These are phyloP conservation scores for Nakazawaea molendinolei DNA, from an alignment of 805 yeast species.

Conservation along the genomic window DNA sequence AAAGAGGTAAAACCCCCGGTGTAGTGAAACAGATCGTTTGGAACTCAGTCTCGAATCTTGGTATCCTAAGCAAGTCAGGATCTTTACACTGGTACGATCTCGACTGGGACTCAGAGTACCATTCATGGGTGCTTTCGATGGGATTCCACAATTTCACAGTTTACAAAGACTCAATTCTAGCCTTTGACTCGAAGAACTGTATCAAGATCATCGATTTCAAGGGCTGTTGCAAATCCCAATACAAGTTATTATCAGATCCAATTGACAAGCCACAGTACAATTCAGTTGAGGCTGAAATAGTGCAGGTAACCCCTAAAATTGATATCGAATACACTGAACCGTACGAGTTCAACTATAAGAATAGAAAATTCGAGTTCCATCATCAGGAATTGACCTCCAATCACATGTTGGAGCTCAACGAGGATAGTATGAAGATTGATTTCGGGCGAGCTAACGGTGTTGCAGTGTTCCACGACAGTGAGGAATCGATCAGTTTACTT, in stretches of 20 bases:
- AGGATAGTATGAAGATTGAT: constrained; percentile 7
- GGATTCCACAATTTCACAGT: no score
- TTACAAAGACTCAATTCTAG: constrained; percentile 1
- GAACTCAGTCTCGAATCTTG: constrained; percentile 43
- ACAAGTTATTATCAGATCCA: constrained; percentile 31
- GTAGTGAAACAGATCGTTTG: constrained; percentile 44
- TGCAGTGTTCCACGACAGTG: constrained; percentile 10
- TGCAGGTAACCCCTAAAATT: constrained; percentile 27
- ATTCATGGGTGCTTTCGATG: no score
- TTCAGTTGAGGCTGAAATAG: neutral
- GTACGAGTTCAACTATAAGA: constrained; percentile 20
- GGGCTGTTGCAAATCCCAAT: constrained; percentile 32
- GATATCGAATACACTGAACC: constrained; percentile 50
- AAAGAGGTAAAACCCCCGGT: constrained; percentile 59
- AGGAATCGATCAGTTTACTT: constrained; percentile 6
- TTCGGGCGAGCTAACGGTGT: constrained; percentile 13
- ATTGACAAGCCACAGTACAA: constrained; percentile 14
- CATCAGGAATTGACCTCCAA: no score
- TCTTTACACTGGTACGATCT: constrained; percentile 61
- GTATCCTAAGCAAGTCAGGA: constrained; percentile 49
- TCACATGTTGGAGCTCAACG: no score
- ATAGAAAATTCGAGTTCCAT: constrained; percentile 19
- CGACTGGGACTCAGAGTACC: no score
- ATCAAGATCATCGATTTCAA: constrained; percentile 29
- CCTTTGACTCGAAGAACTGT: constrained; percentile 22